A percentile compares a stretch with the other conserved stretches of the same genome.
These are phyloP conservation scores for Pichia sp. DNA, from an alignment of 1,139 yeast genomes.

Conservation along the genomic window DNA sequence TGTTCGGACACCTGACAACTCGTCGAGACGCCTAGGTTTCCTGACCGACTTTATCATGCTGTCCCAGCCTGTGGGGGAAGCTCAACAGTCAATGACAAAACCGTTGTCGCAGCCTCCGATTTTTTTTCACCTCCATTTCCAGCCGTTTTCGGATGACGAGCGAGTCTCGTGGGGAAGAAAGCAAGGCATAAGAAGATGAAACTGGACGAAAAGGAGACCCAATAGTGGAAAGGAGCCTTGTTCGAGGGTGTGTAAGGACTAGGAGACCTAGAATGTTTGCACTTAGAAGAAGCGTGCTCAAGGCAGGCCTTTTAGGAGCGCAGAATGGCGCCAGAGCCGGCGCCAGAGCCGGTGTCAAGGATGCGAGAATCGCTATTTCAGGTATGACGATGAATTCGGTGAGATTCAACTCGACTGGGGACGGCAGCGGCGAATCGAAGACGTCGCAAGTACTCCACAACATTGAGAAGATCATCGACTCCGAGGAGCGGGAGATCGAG, in stretches of 20 bases:
- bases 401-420: constrained; percentile 15
- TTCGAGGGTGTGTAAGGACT: background rate
- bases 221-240: background rate
- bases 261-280: constrained; percentile 11
- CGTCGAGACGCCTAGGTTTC: background rate
- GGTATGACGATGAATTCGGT: constrained; percentile 1
- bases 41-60: background rate
- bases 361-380: background rate
- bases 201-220: background rate
- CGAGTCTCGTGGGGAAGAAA: too few species aligned
- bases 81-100: background rate
- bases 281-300: constrained; percentile 5
- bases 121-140: background rate
- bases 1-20: too few species aligned
- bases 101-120: background rate
- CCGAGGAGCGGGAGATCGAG: constrained; percentile 26
- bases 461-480: constrained; percentile 18
- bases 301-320: constrained; percentile 1
- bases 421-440: constrained; percentile 15
- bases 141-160: too few species aligned
- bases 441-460: constrained; percentile 19
- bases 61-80: background rate
- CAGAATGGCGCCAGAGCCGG: background rate
- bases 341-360: background rate
- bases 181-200: background rate